A percentile compares a stretch with the other conserved stretches of the same genome.
These are phyloP conservation scores for Ceratopteris richardii DNA, from an alignment of 75 land plant genomes.

Conservation along the genomic window DNA sequence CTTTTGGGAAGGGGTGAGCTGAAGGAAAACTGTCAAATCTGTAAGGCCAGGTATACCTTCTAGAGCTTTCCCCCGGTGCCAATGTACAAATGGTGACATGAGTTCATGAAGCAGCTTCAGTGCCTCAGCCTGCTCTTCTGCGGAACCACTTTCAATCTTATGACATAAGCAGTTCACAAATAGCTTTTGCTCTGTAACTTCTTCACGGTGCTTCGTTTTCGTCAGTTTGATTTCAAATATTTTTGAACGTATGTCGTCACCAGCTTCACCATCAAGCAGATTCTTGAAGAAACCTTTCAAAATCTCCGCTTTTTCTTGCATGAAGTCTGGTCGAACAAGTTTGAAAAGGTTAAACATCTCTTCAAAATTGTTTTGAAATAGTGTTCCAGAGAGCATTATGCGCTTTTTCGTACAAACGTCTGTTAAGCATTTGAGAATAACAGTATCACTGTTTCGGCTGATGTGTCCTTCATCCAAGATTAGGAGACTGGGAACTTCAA, in stretches of 20 bases:
- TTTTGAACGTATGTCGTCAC: not conserved
- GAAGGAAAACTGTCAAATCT: conserved; percentile 50
- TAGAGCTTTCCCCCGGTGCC: conserved; percentile 45
- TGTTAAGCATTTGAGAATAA: conserved; percentile 54
- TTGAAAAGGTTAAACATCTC: conserved; percentile 67
- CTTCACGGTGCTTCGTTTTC: not conserved
- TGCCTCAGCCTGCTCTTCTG: conserved; percentile 4
- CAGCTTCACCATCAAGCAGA: conserved; percentile 1
- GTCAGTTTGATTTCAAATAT: not conserved
- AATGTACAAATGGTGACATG: conserved; percentile 54
- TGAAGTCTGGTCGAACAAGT: conserved; percentile 59
- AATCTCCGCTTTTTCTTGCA: not conserved
- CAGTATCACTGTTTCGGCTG: conserved; percentile 61
- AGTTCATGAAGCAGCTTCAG: conserved; percentile 11
- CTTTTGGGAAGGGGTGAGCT: conserved; percentile 46
- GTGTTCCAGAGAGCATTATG: conserved; percentile 81
- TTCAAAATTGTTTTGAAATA: conserved; percentile 80
- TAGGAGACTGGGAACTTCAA: conserved; percentile 60
- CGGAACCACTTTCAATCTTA: not conserved
- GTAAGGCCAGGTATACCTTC: conserved; percentile 59
- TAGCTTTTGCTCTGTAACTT: not conserved
- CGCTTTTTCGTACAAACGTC: conserved; percentile 64
- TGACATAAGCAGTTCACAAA: conserved; percentile 3
- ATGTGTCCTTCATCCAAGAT: conserved; percentile 92
- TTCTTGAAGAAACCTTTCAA: conserved; percentile 27